Evolutionary conservation across 192 early-diverging fungal species (phyloP).

Genomic region (Gaertneriomyces sp.): DNA sequence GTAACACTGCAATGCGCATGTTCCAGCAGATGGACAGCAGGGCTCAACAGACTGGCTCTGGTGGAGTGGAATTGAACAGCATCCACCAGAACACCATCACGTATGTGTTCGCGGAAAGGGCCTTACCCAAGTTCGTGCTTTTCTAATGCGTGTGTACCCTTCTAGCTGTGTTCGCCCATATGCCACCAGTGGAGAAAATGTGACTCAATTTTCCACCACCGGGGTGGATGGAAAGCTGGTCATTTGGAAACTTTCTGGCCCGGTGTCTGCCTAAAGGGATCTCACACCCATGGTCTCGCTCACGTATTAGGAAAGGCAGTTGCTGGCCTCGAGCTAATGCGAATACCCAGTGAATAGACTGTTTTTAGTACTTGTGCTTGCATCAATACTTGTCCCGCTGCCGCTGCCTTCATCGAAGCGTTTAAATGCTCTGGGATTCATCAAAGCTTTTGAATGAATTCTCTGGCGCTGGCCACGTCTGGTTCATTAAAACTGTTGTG

Average conservation of each 20-base stretch:
- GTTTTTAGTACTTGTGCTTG: too few relatives aligned
- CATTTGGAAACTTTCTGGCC: conserved; percentile 54
- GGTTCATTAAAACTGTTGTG: too few relatives aligned
- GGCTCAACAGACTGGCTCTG: conserved; percentile 53
- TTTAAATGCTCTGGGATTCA: too few relatives aligned
- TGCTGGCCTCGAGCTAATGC: too few relatives aligned
- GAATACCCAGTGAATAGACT: too few relatives aligned
- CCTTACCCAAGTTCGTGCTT: conserved; percentile 10
- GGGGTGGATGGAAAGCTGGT: conserved; percentile 83
- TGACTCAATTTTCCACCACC: conserved; percentile 70
- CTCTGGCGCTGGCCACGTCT: too few relatives aligned
- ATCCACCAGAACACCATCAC: conserved; percentile 97
- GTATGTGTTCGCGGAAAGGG: conserved; percentile 33
- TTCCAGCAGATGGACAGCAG: conserved; percentile 93
- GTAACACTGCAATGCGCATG: conserved; percentile 69
- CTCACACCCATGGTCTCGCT: too few relatives aligned
- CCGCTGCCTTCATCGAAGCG: too few relatives aligned
- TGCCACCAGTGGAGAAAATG: conserved; percentile 45
- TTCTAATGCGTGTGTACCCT: neutral
- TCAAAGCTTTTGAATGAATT: too few relatives aligned
- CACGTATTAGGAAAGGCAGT: too few relatives aligned
- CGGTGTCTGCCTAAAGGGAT: too few relatives aligned
- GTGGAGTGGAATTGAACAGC: conserved; percentile 71
- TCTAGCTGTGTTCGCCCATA: conserved; percentile 53
- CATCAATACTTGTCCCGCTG: too few relatives aligned